A percentile compares a stretch with the other conserved stretches of the same genome.
phyloP scores from a whole-genome alignment of 2,329 filamentous ascomycete genomes.

The Exophiala xenobiotica region DNA sequence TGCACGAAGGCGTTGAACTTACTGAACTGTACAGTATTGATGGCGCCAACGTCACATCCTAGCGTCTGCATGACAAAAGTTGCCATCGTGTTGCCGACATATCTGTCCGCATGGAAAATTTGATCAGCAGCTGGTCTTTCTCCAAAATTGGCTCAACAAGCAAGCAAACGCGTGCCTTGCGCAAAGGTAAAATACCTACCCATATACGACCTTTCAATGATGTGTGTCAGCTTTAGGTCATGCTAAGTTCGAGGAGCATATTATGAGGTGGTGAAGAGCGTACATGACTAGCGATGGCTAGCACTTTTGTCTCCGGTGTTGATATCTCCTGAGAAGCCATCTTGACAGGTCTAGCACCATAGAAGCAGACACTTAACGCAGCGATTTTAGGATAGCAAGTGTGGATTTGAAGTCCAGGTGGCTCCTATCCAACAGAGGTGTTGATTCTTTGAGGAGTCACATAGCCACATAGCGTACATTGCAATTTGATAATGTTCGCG shows the following conservation, averaged over 20 bases:
- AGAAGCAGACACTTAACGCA: neutral
- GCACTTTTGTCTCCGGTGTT: slow-evolving; percentile 66
- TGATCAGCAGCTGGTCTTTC: neutral
- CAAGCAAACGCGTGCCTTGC: too few species aligned
- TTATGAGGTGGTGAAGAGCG: slow-evolving; percentile 38
- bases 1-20: slow-evolving; percentile 42
- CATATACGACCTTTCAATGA: slow-evolving; percentile 65
- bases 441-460: neutral
- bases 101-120: slow-evolving; percentile 55
- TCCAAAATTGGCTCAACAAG: too few species aligned
- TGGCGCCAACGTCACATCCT: slow-evolving; percentile 86
- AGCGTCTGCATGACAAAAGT: slow-evolving; percentile 91
- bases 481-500: neutral
- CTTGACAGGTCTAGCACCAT: neutral
- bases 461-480: neutral
- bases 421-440: too few species aligned
- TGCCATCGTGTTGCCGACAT: slow-evolving; percentile 97
- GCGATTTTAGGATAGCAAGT: neutral
- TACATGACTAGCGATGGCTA: slow-evolving; percentile 96
- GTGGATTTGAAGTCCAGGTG: too few species aligned
- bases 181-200: too few species aligned
- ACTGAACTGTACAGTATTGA: slow-evolving; percentile 99
- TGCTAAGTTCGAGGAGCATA: neutral
- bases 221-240: too few species aligned
- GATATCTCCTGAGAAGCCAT: slow-evolving; percentile 11